Conservation (phyloP, 129 eudicot genomes). For the Artemisia tridentata region DNA sequence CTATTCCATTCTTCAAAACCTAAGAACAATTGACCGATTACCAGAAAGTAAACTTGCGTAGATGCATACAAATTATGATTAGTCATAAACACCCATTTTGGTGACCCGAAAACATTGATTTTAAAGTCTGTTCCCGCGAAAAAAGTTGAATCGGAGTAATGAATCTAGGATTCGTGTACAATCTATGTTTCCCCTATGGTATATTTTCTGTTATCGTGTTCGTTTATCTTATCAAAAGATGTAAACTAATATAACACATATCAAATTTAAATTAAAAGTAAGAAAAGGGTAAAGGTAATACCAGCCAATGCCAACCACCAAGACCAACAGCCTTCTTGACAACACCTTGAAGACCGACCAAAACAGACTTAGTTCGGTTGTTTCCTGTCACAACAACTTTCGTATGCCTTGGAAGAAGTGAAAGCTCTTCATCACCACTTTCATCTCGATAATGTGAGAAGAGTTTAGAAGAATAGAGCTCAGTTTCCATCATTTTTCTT, state of each 20-base stretch:
- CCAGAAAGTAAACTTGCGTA: too few species aligned
- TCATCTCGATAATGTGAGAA: slow-evolving; percentile 83
- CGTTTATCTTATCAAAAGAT: not conserved
- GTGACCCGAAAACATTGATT: too few species aligned
- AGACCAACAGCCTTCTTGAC: slow-evolving; percentile 98
- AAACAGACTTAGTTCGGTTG: slow-evolving; percentile 90
- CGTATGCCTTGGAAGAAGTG: slow-evolving; percentile 93
- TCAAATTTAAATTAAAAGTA: not conserved
- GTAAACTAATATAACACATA: not conserved
- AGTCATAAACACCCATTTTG: too few species aligned
- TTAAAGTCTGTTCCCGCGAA: too few species aligned
- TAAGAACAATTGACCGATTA: not conserved
- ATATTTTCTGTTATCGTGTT: not conserved
- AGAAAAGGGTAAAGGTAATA: slow-evolving; percentile 8
- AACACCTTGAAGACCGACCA: slow-evolving; percentile 95
- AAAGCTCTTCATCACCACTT: slow-evolving; percentile 86
- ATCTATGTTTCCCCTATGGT: not conserved
- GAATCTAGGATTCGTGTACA: not conserved
- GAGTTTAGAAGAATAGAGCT: slow-evolving; percentile 64
- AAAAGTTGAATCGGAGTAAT: too few species aligned
- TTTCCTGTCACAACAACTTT: slow-evolving; percentile 95
- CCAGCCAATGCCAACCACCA: slow-evolving; percentile 99
- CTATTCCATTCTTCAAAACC: slow-evolving; percentile 97
- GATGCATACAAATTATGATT: not conserved
- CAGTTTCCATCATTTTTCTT: slow-evolving; percentile 63